Evolutionary conservation across 2,329 filamentous ascomycete genomes (phyloP).

Genomic region (Aspergillus sergii): DNA sequence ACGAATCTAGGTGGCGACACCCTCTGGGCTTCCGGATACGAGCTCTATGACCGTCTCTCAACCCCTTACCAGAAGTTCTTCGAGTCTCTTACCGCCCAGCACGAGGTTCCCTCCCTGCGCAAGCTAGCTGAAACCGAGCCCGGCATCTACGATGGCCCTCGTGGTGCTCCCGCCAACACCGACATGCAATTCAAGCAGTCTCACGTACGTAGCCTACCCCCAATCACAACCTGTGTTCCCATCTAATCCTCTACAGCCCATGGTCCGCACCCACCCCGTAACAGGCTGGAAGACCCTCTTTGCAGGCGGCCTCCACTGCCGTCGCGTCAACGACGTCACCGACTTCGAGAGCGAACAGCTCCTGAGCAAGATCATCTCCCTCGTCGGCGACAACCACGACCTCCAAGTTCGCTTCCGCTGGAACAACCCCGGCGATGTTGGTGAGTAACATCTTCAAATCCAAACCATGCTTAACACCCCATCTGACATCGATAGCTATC

Average conservation of each 20-base stretch:
- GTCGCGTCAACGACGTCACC: background rate
- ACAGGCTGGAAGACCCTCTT: background rate
- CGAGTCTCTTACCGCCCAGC: conserved; percentile 36
- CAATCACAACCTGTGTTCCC: no score
- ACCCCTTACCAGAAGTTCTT: conserved; percentile 39
- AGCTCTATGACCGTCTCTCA: conserved; percentile 44
- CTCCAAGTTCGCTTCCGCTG: background rate
- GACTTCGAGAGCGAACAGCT: background rate
- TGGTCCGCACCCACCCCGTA: background rate
- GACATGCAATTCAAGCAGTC: background rate
- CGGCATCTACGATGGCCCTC: background rate
- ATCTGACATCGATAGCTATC: background rate
- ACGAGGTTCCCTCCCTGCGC: background rate
- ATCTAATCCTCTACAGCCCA: background rate
- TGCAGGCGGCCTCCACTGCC: background rate
- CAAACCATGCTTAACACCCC: no score
- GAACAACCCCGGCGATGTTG: background rate
- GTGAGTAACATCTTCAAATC: background rate
- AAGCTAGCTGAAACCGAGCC: background rate
- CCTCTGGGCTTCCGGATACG: conserved; percentile 45
- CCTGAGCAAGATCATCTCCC: background rate
- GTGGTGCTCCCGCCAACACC: background rate
- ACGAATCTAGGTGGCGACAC: conserved; percentile 31
- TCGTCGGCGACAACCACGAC: background rate
- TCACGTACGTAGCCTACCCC: background rate